Evolutionary conservation across 352 stramenopile genomes (phyloP).

Genomic region (Phytophthora megakarya): DNA sequence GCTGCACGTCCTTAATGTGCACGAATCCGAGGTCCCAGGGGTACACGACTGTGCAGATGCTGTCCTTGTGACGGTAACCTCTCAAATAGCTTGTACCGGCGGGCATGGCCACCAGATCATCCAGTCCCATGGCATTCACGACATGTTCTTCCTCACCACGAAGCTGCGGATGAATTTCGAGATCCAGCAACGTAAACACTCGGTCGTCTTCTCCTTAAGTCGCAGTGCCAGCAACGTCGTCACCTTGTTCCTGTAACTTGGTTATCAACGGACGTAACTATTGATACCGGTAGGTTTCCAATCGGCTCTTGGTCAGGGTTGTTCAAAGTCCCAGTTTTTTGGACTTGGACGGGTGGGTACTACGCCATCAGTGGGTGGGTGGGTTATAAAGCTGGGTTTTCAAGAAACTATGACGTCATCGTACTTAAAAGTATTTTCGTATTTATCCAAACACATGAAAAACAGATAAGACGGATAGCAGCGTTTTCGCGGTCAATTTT

Average conservation of each 20-base stretch:
- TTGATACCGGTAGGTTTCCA: too few species aligned
- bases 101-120: constrained; percentile 72
- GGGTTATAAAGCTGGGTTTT: too few species aligned
- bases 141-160: constrained; percentile 75
- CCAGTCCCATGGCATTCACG: constrained; percentile 56
- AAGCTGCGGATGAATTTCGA: constrained; percentile 73
- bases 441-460: too few species aligned
- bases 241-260: constrained; percentile 13
- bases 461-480: too few species aligned
- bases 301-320: constrained; percentile 34
- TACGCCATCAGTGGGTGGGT: too few species aligned
- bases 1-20: constrained; percentile 58
- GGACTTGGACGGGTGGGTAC: too few species aligned
- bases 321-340: too few species aligned
- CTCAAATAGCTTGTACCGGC: constrained; percentile 66
- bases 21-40: constrained; percentile 80
- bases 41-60: constrained; percentile 72
- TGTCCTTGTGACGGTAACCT: constrained; percentile 55
- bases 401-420: too few species aligned
- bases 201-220: constrained; percentile 71
- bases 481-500: too few species aligned
- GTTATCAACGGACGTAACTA: constrained; percentile 36
- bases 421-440: too few species aligned
- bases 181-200: constrained; percentile 73
- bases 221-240: constrained; percentile 50